Evolutionary conservation across 106 monocot species (phyloP).

Genomic region (Acanthochlamys bracteata): DNA sequence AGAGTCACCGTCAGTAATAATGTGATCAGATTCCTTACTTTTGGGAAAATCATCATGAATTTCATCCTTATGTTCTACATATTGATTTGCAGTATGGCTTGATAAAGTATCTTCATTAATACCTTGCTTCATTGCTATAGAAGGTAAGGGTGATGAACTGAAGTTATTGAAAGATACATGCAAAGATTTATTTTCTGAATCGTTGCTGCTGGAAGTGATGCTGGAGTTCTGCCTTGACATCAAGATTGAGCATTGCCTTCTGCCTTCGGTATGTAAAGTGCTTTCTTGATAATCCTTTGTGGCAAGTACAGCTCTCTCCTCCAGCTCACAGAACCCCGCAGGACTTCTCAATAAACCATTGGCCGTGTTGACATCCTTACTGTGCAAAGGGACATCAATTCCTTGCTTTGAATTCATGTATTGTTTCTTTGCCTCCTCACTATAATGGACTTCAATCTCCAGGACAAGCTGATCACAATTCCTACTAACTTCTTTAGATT

Average conservation of each 20-base stretch:
- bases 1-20: not conserved
- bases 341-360: too few species aligned
- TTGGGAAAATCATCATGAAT: not conserved
- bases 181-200: not conserved
- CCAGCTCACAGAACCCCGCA: too few species aligned
- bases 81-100: constrained; percentile 22
- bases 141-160: constrained; percentile 3
- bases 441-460: not conserved
- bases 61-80: constrained; percentile 1
- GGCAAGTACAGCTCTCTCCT: not conserved
- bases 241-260: constrained; percentile 7
- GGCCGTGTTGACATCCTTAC: too few species aligned
- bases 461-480: not conserved
- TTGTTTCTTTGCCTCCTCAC: too few species aligned
- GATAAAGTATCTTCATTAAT: constrained; percentile 52
- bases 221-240: not conserved
- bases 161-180: constrained; percentile 17
- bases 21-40: not conserved
- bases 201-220: constrained; percentile 11
- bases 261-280: constrained; percentile 4
- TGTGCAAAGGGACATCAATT: too few species aligned
- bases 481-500: not conserved
- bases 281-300: not conserved
- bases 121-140: constrained; percentile 1
- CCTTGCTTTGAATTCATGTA: too few species aligned